Evolutionary conservation across 768 basidiomycete genomes (phyloP).

Genomic region (Paxillus rubicundulus): DNA sequence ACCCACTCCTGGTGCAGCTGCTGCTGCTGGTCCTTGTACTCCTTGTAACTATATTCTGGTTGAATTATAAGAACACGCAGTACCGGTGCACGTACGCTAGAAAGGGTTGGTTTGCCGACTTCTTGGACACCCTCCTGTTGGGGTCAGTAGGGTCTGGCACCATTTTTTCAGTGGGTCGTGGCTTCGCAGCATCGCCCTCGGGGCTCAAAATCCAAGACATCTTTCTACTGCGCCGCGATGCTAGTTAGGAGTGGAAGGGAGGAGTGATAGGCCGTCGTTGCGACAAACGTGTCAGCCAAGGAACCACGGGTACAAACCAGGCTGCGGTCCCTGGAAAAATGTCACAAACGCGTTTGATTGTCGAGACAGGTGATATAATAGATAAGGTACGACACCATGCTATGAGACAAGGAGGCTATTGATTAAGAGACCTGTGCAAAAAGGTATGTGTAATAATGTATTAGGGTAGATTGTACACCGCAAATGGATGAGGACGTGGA

Average conservation of each 20-base stretch:
- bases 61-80: constrained; percentile 1
- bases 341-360: background rate
- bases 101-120: constrained; percentile 83
- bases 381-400: constrained; percentile 15
- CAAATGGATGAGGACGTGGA: constrained; percentile 21
- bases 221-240: background rate
- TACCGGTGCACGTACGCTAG: constrained; percentile 56
- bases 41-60: constrained; percentile 49
- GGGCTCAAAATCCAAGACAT: constrained; percentile 72
- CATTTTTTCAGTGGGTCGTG: constrained; percentile 44
- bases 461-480: constrained; percentile 37
- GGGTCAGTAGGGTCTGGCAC: constrained; percentile 64
- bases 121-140: constrained; percentile 71
- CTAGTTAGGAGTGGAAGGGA: background rate
- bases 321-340: background rate
- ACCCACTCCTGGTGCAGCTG: constrained; percentile 62
- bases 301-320: background rate
- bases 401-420: constrained; percentile 21
- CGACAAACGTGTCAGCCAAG: background rate
- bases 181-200: constrained; percentile 35
- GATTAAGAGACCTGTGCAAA: constrained; percentile 31
- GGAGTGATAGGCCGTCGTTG: background rate
- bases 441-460: constrained; percentile 33
- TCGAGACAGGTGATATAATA: constrained; percentile 4
- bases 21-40: constrained; percentile 63